Conservation (phyloP, 2,329 filamentous ascomycete species). For the Chalara sp. region DNA sequence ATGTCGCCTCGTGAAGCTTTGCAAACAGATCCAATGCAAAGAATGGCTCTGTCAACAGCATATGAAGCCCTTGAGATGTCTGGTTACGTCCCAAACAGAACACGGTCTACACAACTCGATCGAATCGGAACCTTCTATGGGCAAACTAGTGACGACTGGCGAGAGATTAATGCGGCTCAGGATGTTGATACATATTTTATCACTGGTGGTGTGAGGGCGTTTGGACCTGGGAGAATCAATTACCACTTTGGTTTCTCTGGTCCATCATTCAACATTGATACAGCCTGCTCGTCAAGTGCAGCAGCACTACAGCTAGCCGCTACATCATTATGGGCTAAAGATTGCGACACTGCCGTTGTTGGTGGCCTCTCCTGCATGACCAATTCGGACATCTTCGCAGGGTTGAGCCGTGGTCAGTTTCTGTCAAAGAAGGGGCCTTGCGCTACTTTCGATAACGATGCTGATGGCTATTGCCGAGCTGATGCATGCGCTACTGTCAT, state of each 20-base stretch:
- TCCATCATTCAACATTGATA: slow-evolving; percentile 34
- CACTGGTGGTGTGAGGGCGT: slow-evolving; percentile 26
- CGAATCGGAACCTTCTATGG: slow-evolving; percentile 28
- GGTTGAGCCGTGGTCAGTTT: slow-evolving; percentile 25
- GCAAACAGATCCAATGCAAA: slow-evolving; percentile 76
- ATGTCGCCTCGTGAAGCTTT: slow-evolving; percentile 77
- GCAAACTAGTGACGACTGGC: slow-evolving; percentile 26
- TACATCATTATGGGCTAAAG: slow-evolving; percentile 22
- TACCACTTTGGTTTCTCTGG: slow-evolving; percentile 38
- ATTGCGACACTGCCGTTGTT: slow-evolving; percentile 26
- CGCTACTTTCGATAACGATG: slow-evolving; percentile 40
- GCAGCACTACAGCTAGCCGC: slow-evolving; percentile 29
- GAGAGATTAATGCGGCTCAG: slow-evolving; percentile 26
- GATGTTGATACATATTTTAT: slow-evolving; percentile 27
- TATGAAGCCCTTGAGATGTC: slow-evolving; percentile 80
- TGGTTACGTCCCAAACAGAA: slow-evolving; percentile 51
- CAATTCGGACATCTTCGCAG: slow-evolving; percentile 24
- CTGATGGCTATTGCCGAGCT: slow-evolving; percentile 47
- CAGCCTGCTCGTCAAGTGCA: slow-evolving; percentile 34
- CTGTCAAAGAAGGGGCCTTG: slow-evolving; percentile 35
- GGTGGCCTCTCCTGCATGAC: slow-evolving; percentile 26
- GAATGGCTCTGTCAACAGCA: slow-evolving; percentile 67
- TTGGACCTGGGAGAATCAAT: slow-evolving; percentile 29
- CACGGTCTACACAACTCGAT: slow-evolving; percentile 34
- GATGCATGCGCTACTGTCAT: slow-evolving; percentile 43